phyloP scores from a whole-genome alignment of 176 grass and related monocot genomes.

The Hordeum marinum region DNA sequence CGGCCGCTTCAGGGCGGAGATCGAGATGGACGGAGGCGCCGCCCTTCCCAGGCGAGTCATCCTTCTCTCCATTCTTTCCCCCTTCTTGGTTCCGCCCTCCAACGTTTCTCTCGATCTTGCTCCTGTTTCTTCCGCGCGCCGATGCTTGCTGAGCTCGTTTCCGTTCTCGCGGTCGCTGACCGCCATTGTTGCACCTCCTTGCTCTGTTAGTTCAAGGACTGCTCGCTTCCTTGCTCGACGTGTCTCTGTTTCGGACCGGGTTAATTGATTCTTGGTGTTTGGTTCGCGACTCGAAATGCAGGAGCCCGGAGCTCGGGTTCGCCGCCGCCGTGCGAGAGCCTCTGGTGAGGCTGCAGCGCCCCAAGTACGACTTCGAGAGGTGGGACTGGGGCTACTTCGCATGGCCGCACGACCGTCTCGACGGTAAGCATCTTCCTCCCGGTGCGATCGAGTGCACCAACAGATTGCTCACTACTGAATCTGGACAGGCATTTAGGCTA shows the following conservation, averaged over 20 bases:
- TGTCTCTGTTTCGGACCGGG: background rate
- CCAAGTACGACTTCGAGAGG: slow-evolving; percentile 59
- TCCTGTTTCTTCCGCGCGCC: background rate
- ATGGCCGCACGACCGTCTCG: slow-evolving; percentile 65
- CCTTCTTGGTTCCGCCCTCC: background rate
- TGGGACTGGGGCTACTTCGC: slow-evolving; percentile 64
- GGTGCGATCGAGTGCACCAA: background rate
- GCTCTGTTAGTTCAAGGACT: background rate
- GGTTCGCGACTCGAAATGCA: background rate
- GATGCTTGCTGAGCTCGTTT: background rate
- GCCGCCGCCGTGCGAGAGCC: slow-evolving; percentile 55
- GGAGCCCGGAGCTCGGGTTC: slow-evolving; percentile 21
- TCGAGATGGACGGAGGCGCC: slow-evolving; percentile 31
- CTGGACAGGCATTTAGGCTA: background rate
- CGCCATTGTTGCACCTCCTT: background rate
- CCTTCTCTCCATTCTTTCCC: background rate
- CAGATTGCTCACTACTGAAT: background rate
- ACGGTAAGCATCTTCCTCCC: slow-evolving; percentile 33
- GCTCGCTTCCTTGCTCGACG: background rate
- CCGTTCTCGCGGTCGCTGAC: background rate
- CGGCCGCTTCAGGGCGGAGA: slow-evolving; percentile 25
- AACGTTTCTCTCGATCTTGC: background rate
- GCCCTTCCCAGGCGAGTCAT: slow-evolving; percentile 14
- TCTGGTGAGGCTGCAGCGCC: slow-evolving; percentile 61
- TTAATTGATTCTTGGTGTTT: background rate